Base-by-base conservation (phyloP, 2,329 filamentous ascomycete genomes). In the Colletotrichum liaoningense region DNA sequence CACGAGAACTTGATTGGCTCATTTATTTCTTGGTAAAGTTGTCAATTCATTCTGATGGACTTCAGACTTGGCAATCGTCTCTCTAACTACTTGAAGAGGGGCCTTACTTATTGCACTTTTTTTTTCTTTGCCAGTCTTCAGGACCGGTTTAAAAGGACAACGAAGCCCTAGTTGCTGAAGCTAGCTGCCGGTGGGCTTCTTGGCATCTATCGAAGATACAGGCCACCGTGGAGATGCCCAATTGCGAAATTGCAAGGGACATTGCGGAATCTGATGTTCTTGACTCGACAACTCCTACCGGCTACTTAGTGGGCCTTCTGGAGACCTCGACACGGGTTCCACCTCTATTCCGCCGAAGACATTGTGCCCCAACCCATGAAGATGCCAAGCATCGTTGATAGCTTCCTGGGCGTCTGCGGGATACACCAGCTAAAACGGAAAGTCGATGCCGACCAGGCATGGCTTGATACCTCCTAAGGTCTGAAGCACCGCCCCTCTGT, bases 311-410 rank as follows among this genome's bases (percentile, higher is more conserved):
- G 63, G 57, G n/a, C 16, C 28, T 63, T 24, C 33, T 22, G 24
- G 28, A 26, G 49, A 35, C 49, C 59, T 60, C 49, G 22, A 68
- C 57, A 14, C 33, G 33, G 24, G 57, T 63, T 56, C 69, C 64
- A 68, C 64, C 38, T 52, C 57, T 16, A 42, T 30, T 16, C 16
- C 49, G 38, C 28, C 55, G 57, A 28, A 68, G 57, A 42, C 26
- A 22, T 58, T 56, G 64, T 30, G 52, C 57, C 64, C 69, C 57
- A 56, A 57, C 30, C 69, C 64, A 54, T 72, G 69, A 58, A 52
- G n/a, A 16, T 42, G 30, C 58, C 64, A 72, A 52, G 52, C 64
- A 52, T 72, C 35, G 52, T 63, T 38, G 26, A 19, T 35, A 46
- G 16, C 30, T 26, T 38, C 22, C 57, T 46, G 16, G 24, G 42